Evolutionary conservation across 805 yeast genomes (phyloP), one percentile per base, ranked within the genome.

Genomic region (Candida sithepensis): DNA sequence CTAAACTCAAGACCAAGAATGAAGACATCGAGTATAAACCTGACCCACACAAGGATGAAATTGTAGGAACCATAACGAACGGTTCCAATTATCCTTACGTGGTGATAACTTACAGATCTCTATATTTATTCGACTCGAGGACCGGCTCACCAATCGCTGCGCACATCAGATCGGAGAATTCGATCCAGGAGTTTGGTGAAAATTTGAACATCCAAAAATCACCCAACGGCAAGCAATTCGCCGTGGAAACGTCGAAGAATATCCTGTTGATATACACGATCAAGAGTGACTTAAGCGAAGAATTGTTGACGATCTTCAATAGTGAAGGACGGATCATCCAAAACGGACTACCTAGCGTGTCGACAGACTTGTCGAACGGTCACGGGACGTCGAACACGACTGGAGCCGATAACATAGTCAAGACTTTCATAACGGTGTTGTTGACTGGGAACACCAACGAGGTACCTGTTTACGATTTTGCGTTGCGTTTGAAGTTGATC

Each of bases 71-170:
- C 22, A 43, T 69, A 14, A 60, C 65, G 40, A 48, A 52, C 43
- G 34, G 8, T 10, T 18, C 18, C 13, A 39, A 45, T 20, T 53
- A 58, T 24, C 67, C 73, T 4, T 57, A 68, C 28, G 62, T 63
- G 1, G 59, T 65, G 4, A 43, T 71, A 10, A 73, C 78, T 2
- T 57, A 60, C 44, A 50, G 70, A n/a, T 61, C 70, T 4, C 44
- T 73, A 3, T 73, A 69, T 50, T 43, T 74, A 30, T 73, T 62
- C 57, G 70, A 73, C 47, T 65, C 68, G 20, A 55, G 60, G 49
- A 75, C 79, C 3, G 63, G 72, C 41, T 63, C 75, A 13, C 80
- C 82, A 1, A 62, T 80, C 4, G 73, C 77, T 9, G 70, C 71
- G 2, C 80, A 78, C 53, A 62, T 68, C 6, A 61, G 86, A 46